A percentile compares a stretch with the other conserved stretches of the same genome.
phyloP scores from a whole-genome alignment of 2,329 filamentous ascomycete genomes.

The Sphaerulina musiva region DNA sequence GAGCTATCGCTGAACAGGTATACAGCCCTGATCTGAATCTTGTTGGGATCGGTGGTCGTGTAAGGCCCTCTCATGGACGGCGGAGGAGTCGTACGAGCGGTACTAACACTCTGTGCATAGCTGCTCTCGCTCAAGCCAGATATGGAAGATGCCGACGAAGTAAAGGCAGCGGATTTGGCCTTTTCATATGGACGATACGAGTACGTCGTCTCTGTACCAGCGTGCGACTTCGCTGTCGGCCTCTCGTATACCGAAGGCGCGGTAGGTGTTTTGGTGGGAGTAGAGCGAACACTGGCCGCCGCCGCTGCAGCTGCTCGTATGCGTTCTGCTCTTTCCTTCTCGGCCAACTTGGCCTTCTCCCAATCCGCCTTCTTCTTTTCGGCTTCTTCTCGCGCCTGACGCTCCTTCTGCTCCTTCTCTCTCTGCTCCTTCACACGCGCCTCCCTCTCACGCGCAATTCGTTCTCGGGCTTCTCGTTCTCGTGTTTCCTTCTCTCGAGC shows the following conservation, averaged over 20 bases:
- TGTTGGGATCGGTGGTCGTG: conserved; percentile 82
- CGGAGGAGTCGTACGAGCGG: conserved; percentile 74
- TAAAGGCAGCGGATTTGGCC: conserved; percentile 43
- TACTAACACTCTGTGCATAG: conserved; percentile 78
- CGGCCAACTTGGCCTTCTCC: conserved; percentile 31
- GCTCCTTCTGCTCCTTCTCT: conserved; percentile 39
- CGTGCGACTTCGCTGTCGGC: conserved; percentile 52
- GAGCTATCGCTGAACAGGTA: conserved; percentile 89
- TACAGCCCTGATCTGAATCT: conserved; percentile 90
- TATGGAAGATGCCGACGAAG: conserved; percentile 33
- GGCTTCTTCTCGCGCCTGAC: conserved; percentile 32
- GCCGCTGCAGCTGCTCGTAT: conserved; percentile 25
- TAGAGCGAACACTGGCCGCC: conserved; percentile 27
- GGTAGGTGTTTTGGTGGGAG: conserved; percentile 20
- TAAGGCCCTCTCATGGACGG: conserved; percentile 70
- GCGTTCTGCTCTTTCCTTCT: conserved; percentile 15
- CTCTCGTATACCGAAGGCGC: conserved; percentile 35
- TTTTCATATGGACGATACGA: conserved; percentile 32
- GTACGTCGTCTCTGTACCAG: conserved; percentile 56
- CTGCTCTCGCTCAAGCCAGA: conserved; percentile 72
- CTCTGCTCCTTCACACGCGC: conserved; percentile 34
- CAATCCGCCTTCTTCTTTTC: conserved; percentile 38
- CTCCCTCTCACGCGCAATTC: conserved; percentile 37
- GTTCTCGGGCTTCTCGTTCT: conserved; percentile 44
- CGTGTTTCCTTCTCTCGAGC: conserved; percentile 44